Evolutionary conservation across 768 basidiomycete genomes (phyloP), one percentile per base, ranked within the genome.

Genomic region (Suillus lakei): DNA sequence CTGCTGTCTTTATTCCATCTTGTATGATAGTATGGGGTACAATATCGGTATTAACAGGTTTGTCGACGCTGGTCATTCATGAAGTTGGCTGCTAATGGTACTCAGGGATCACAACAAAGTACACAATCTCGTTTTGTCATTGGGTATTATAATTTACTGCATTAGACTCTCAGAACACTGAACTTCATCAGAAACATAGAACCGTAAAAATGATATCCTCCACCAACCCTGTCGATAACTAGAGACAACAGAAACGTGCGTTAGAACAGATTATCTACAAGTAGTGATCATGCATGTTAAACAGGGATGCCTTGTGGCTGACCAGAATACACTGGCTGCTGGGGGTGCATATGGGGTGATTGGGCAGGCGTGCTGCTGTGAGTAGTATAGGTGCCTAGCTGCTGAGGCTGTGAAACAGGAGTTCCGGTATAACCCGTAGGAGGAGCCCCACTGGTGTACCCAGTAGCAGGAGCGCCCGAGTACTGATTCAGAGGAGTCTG

Each of bases 41-140:
- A 4, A 77, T 83, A 55, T 79, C 78, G 0, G 66, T 70, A 26
- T 70, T 81, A 0, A 83, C 81, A 32, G 83, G 81, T 71, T 53
- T 60, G 60, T 41, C 7, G 28, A n/a, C 23, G 43, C 30, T n/a
- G 1, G 26, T n/a, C 39, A 12, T 13, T 21, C 50, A 21, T 34
- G 26, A 26, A 26, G 23, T 26, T 50, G 48, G 7, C 13, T 50
- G 48, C 48, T 50, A 16, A 50, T 26, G 3, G 3, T 46, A 2
- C n/a, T 10, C 26, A 64, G 64, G 58, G 36, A 34, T 28, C 55
- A 46, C 64, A 60, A 60, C 32, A 8, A 64, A 60, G 55, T 60
- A 26, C 26, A 7, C 7, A 34, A 34, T 12, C 8, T 28, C 30
- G 15, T 60, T 39, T n/a, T 60, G 58, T n/a, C n/a, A 21, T 32